Conservation (phyloP, 306 rosid species). For the Datisca glomerata region DNA sequence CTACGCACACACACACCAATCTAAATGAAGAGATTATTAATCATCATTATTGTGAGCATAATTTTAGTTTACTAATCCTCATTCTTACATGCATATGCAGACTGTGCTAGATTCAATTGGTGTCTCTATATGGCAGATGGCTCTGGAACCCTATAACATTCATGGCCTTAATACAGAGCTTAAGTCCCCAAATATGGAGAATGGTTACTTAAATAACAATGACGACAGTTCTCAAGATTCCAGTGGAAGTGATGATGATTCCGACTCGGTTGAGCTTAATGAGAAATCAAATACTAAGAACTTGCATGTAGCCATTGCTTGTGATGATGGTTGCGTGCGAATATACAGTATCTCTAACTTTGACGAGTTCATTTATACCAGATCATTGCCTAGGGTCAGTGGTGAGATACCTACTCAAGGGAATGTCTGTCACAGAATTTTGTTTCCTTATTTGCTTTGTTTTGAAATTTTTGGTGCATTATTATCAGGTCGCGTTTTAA, state of each 20-base stretch:
- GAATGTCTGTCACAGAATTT: slow-evolving; percentile 2
- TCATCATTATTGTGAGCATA: no score
- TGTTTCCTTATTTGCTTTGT: not conserved
- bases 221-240: slow-evolving; percentile 22
- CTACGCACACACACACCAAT: no score
- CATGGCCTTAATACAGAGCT: slow-evolving; percentile 10
- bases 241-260: slow-evolving; percentile 57
- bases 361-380: slow-evolving; percentile 52
- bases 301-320: slow-evolving; percentile 54
- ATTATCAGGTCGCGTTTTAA: slow-evolving; percentile 60
- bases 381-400: slow-evolving; percentile 66
- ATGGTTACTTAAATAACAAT: slow-evolving; percentile 26
- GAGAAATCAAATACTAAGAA: slow-evolving; percentile 18
- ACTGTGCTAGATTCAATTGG: slow-evolving; percentile 50
- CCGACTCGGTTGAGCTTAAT: slow-evolving; percentile 19
- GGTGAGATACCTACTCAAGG: slow-evolving; percentile 47
- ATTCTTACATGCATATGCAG: slow-evolving; percentile 22
- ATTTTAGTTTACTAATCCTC: not conserved
- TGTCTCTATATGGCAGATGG: slow-evolving; percentile 88
- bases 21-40: no score
- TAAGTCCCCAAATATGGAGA: slow-evolving; percentile 15
- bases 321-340: slow-evolving; percentile 69
- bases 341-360: slow-evolving; percentile 40
- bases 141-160: slow-evolving; percentile 29
- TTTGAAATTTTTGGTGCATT: slow-evolving; percentile 6